Evolutionary conservation across 352 stramenopile species (phyloP), one percentile per base, ranked within the genome.

Genomic region (Stramenopiles sp.): DNA sequence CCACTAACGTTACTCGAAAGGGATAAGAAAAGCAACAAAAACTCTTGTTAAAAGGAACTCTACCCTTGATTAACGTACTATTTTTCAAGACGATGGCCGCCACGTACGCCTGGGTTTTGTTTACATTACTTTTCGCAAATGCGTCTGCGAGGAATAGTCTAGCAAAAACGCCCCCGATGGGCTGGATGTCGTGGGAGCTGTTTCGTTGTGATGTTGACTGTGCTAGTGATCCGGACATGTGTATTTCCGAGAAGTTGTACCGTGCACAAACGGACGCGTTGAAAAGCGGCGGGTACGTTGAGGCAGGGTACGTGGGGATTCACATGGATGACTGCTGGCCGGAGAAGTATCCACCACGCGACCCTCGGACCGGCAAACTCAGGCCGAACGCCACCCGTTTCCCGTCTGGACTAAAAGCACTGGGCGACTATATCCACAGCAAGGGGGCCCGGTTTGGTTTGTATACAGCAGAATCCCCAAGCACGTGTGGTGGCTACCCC

Each of bases 141-240:
- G n/a, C n/a, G n/a, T n/a, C n/a, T n/a, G n/a, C n/a, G n/a, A n/a
- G n/a, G n/a, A 84, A 86, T 82, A 82, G 80, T n/a, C 35, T 86
- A 3, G 82, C 76, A 6, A 68, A 79, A 34, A 84, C 79, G 32
- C 83, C 83, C 32, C 80, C 81, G 18, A 85, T 87, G 83, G 83
- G 82, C 73, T 87, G 80, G 78, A 83, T 83, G 53, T 76, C 77
- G 32, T 87, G 82, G 82, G 79, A 86, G 37, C 43, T 73, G 3
- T 87, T 85, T 78, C 73, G 74, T 49, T 86, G 82, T 75, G 77
- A 84, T 32, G 80, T 83, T 49, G 75, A 87, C 49, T 86, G 48
- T 63, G 74, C 77, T 37, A 84, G 73, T 74, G 74, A 78, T 63
- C 79, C 79, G 3, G 71, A 82, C 34, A 63, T 68, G 18, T 82